Base-by-base conservation (phyloP, 371 early-diverging fungal genomes). In the Actinomucor elegans region DNA sequence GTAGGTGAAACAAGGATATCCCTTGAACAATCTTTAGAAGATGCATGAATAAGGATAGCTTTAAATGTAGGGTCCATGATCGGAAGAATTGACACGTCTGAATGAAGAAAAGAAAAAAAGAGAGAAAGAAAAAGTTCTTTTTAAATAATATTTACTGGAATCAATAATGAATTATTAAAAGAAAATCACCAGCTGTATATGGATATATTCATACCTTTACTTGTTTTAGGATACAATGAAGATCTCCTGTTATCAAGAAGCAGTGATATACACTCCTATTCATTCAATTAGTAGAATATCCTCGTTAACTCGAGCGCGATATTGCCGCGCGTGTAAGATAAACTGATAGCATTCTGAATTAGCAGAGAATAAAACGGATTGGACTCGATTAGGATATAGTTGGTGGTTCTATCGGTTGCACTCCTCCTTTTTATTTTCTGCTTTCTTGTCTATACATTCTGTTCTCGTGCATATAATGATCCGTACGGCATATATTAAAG, bases 21-120 rank as follows among this genome's bases (percentile, higher is more conserved):
- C 31, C 52, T 41, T 34, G 26, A 23, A 42, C 52, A 52, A n/a
- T 33, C 34, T 33, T 26, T 23, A 8, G 33, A 12, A 15, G 31
- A 11, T 8, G 43, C 52, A 52, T 42, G 52, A 33, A 52, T 42
- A 15, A 52, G 27, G 4, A 42, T 43, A 11, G 52, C n/a, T 17
- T 32, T 28, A 50, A 50, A 50, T 4, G 40, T 38, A 24, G 21
- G 44, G 26, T 26, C 10, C 37, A 48, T 48, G 10, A 10, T 34
- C 9, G n/a, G 21, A 37, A 37, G 37, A n/a, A 18, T 9, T 18
- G 6, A 15, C 6, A 35, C 4, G n/a, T 4, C 17, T 9, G 15
- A 26, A 26, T n/a, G 11, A 21, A 48, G 23, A 47, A 34, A 34
- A 34, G 17, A 23, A 48, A 21, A 34, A 12, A 18, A 34, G n/a